phyloP scores from a whole-genome alignment of 108 stramenopile species.

The Nitzschia sp. region DNA sequence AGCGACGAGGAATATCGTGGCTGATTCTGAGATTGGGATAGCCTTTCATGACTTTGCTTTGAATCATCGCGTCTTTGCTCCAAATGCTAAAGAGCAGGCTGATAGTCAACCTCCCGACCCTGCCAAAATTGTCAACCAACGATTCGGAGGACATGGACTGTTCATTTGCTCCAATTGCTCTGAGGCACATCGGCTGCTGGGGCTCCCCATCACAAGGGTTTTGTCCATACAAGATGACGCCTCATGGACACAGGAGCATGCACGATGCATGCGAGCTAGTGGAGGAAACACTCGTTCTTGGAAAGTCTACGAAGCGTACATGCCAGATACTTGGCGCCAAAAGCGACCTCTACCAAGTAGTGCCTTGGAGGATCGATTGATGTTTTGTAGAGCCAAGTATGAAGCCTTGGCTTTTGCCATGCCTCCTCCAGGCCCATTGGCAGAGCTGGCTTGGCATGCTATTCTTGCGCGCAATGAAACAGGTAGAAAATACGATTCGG shows the following conservation, averaged over 20 bases:
- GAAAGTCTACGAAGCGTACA: slow-evolving; percentile 48
- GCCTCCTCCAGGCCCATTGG: slow-evolving; percentile 42
- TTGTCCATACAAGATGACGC: slow-evolving; percentile 30
- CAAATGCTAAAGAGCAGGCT: neutral
- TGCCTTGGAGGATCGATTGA: slow-evolving; percentile 33
- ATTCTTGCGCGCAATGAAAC: slow-evolving; percentile 28
- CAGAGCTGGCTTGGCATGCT: slow-evolving; percentile 35
- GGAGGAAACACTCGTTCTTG: slow-evolving; percentile 48
- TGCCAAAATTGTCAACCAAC: slow-evolving; percentile 26
- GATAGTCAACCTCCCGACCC: slow-evolving; percentile 29
- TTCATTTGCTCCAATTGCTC: slow-evolving; percentile 60
- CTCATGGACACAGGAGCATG: slow-evolving; percentile 35
- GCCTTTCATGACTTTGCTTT: slow-evolving; percentile 34
- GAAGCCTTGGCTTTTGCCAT: slow-evolving; percentile 54
- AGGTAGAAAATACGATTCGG: slow-evolving; percentile 16
- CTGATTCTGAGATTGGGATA: neutral
- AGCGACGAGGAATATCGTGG: neutral
- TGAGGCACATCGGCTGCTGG: slow-evolving; percentile 46
- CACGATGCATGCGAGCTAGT: slow-evolving; percentile 17
- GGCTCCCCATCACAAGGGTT: slow-evolving; percentile 35
- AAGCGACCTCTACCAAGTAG: slow-evolving; percentile 29
- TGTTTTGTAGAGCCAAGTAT: slow-evolving; percentile 65
- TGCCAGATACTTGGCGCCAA: slow-evolving; percentile 43
- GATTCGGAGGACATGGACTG: slow-evolving; percentile 49
- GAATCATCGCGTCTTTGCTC: slow-evolving; percentile 40